Base-by-base conservation (phyloP, 768 basidiomycete genomes). In the Lentinus tigrinus region DNA sequence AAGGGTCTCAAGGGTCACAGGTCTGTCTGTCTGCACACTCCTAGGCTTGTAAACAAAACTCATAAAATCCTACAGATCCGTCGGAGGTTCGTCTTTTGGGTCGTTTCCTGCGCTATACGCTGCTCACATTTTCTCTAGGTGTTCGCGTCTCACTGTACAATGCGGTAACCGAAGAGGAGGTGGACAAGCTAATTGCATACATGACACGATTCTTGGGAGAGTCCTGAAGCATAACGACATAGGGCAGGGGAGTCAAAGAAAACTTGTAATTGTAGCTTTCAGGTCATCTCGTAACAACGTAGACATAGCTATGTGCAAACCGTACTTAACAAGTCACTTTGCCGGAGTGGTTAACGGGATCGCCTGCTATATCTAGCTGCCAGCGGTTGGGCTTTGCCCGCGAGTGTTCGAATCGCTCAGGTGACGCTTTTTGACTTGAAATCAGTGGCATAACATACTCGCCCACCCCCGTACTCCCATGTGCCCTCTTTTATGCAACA, bases 1-100 rank as follows among this genome's bases (percentile, higher is more conserved):
- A 87, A 85, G 65, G 91, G 90, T 34, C 74, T 97, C 55, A 95
- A 93, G 72, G 97, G 97, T 0, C 97, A 99, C 77, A 82, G 96
- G 85, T 93, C 67, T 63, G 91, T 76, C 2, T 43, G 31, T 23
- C 24, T 39, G 17, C 27, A 14, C 6, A 2, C 5, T 21, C 23
- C 2, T 40, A 16, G 10, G 21, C 9, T 11, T 16, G 24, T 21
- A 31, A 17, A 7, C 24, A 19, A 42, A n/a, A 37, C 51, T 28
- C 27, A 43, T 37, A 23, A 5, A 17, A 9, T 23, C 21, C 10
- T 36, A 21, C 38, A 77, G 75, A 57, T 77, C 76, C 46, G 75
- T 77, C 26, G 77, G 77, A 62, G 77, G 77, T 75, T 17, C 26
- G 71, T 46, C 36, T n/a, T 31, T 9, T 47, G 28, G n/a, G 17